A percentile compares a stretch with the other conserved stretches of the same genome.
These are phyloP conservation scores for Debaryomyces fabryi DNA, from an alignment of 1,139 yeast genomes.

Conservation along the genomic window DNA sequence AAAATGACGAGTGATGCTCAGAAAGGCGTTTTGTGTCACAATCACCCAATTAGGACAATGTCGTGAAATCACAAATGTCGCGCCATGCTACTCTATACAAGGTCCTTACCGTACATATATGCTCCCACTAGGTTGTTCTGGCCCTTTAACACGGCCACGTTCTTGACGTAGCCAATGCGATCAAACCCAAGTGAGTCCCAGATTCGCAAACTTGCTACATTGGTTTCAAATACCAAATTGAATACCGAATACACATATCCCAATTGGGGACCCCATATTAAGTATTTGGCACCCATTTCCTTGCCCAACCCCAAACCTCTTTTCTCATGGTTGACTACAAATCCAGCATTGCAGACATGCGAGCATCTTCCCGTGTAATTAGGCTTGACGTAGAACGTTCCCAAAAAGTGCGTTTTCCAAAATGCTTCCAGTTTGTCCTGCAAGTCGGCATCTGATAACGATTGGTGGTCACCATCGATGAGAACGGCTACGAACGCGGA, in stretches of 20 bases:
- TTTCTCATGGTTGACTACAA: constrained; percentile 55
- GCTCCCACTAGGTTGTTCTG: constrained; percentile 66
- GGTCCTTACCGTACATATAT: constrained; percentile 61
- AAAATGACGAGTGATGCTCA: not conserved
- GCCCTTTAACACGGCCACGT: constrained; percentile 69
- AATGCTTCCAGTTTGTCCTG: constrained; percentile 15
- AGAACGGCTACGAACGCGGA: constrained; percentile 48
- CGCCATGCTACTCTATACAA: constrained; percentile 19
- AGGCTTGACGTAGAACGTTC: constrained; percentile 75
- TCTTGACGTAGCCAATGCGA: constrained; percentile 66
- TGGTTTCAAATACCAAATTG: constrained; percentile 76
- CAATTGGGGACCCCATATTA: constrained; percentile 65
- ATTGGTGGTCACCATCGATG: constrained; percentile 38
- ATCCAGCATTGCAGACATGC: constrained; percentile 81
- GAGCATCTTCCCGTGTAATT: constrained; percentile 78
- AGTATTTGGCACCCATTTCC: constrained; percentile 60
- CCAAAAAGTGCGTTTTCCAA: constrained; percentile 55
- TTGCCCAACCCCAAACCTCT: constrained; percentile 69
- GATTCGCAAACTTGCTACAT: constrained; percentile 63
- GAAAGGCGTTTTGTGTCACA: constrained; percentile 1
- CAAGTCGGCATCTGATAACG: constrained; percentile 17
- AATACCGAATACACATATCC: constrained; percentile 83
- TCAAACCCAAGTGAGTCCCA: constrained; percentile 82
- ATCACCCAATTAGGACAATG: not conserved
- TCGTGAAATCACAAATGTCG: not conserved